Evolutionary conservation across 768 basidiomycete species (phyloP).

Genomic region (Boletellus emodensis): DNA sequence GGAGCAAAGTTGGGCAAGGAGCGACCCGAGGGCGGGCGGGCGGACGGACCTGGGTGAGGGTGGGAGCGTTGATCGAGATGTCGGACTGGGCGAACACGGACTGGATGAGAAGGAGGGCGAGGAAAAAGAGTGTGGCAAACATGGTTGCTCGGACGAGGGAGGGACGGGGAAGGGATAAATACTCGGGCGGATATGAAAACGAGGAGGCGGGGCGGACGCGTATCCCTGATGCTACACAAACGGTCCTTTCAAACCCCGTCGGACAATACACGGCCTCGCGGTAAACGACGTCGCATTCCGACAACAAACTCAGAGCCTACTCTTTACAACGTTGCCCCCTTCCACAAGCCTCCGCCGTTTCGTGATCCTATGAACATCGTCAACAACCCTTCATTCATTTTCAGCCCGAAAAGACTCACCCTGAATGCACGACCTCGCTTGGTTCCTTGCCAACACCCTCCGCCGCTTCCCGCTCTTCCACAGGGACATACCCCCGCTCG

Average conservation of each 20-base stretch:
- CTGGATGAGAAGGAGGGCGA: constrained; percentile 60
- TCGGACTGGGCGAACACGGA: constrained; percentile 45
- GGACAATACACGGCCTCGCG: constrained; percentile 4
- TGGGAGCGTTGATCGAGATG: constrained; percentile 51
- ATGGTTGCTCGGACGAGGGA: constrained; percentile 38
- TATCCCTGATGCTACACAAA: too few species aligned
- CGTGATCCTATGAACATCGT: constrained; percentile 23
- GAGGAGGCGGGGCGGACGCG: not conserved
- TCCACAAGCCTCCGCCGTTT: constrained; percentile 31
- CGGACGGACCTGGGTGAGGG: constrained; percentile 47
- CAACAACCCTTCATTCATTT: not conserved
- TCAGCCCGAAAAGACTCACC: constrained; percentile 45
- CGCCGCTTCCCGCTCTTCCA: constrained; percentile 54
- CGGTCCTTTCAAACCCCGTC: constrained; percentile 22
- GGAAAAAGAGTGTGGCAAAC: constrained; percentile 76
- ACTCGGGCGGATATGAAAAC: constrained; percentile 16
- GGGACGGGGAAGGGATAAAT: constrained; percentile 6
- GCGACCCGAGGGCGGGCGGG: not conserved
- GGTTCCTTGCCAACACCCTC: constrained; percentile 58
- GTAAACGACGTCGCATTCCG: not conserved
- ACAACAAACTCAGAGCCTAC: constrained; percentile 21
- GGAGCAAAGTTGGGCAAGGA: not conserved
- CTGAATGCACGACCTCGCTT: constrained; percentile 64
- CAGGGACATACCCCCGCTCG: constrained; percentile 70
- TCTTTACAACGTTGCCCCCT: constrained; percentile 21